Conservation (phyloP, 371 early-diverging fungal genomes). For the Amoeboaphelidium protococcarum region DNA sequence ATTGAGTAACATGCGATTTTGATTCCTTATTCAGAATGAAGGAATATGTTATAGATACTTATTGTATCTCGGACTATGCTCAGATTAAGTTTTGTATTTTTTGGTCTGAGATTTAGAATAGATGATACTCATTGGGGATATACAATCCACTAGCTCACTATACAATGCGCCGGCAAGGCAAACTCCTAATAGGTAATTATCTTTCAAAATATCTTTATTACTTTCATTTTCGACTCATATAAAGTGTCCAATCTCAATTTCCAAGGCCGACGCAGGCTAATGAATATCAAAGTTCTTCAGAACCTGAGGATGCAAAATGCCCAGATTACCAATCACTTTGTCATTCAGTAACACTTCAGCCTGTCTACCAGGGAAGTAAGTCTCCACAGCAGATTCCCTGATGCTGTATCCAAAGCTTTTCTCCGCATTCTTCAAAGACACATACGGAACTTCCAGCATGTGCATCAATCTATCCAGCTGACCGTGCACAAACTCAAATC, state of each 20-base stretch:
- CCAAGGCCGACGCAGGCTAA: slow-evolving; percentile 67
- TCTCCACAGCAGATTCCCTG: slow-evolving; percentile 40
- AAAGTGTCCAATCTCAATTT: slow-evolving; percentile 12
- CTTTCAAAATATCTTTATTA: no score
- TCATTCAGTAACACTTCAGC: slow-evolving; percentile 51
- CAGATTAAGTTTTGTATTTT: no score
- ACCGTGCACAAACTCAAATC: slow-evolving; percentile 84
- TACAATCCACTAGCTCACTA: no score
- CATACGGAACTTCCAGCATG: slow-evolving; percentile 31
- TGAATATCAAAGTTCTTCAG: slow-evolving; percentile 53
- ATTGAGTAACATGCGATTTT: slow-evolving; percentile 4
- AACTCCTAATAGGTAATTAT: no score
- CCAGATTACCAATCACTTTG: slow-evolving; percentile 49
- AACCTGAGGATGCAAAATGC: slow-evolving; percentile 80
- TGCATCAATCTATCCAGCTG: slow-evolving; percentile 67
- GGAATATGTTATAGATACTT: no score
- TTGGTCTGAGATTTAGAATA: no score
- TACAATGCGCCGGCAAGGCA: no score
- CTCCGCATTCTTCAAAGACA: slow-evolving; percentile 16
- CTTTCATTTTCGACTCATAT: no score
- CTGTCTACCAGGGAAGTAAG: slow-evolving; percentile 73
- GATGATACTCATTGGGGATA: no score
- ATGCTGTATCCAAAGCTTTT: slow-evolving; percentile 45
- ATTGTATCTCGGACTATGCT: no score
- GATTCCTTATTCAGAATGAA: slow-evolving; percentile 4